Evolutionary conservation across 768 basidiomycete genomes (phyloP).

Genomic region (Bullera alba): DNA sequence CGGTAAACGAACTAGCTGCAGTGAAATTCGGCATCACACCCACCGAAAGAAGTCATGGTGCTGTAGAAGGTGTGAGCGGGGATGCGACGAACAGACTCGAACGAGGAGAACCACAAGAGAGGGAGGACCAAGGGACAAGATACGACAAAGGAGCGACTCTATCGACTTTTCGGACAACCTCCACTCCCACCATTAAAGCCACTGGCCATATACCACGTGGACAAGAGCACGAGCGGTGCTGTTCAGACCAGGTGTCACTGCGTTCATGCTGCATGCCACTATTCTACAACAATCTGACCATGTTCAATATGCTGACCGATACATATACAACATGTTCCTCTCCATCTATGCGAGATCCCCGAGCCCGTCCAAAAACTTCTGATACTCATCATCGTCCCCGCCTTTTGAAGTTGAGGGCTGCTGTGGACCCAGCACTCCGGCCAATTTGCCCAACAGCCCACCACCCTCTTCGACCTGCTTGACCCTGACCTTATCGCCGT

Average conservation of each 20-base stretch:
- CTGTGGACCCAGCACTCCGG: conserved; percentile 29
- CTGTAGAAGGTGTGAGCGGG: background rate
- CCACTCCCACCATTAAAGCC: too few species aligned
- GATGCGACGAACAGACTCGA: background rate
- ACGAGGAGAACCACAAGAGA: too few species aligned
- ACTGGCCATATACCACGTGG: too few species aligned
- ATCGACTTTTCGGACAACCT: background rate
- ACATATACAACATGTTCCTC: background rate
- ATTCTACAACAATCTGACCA: background rate
- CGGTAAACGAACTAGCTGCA: background rate
- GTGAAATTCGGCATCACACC: background rate
- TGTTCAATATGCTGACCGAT: background rate
- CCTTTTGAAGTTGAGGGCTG: background rate
- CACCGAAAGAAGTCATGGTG: conserved; percentile 28
- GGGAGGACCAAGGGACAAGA: too few species aligned
- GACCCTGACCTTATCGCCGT: conserved; percentile 22
- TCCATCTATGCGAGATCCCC: conserved; percentile 17
- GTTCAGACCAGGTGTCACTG: too few species aligned
- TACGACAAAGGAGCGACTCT: too few species aligned
- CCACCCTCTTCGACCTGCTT: conserved; percentile 5
- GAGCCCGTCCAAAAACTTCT: conserved; percentile 40
- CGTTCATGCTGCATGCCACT: background rate
- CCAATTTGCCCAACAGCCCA: conserved; percentile 39
- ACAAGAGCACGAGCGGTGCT: too few species aligned
- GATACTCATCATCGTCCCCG: conserved; percentile 41